Evolutionary conservation across 1,284 basidiomycete genomes (phyloP), one percentile per base, ranked within the genome.

Genomic region (Pseudozyma hubeiensis): DNA sequence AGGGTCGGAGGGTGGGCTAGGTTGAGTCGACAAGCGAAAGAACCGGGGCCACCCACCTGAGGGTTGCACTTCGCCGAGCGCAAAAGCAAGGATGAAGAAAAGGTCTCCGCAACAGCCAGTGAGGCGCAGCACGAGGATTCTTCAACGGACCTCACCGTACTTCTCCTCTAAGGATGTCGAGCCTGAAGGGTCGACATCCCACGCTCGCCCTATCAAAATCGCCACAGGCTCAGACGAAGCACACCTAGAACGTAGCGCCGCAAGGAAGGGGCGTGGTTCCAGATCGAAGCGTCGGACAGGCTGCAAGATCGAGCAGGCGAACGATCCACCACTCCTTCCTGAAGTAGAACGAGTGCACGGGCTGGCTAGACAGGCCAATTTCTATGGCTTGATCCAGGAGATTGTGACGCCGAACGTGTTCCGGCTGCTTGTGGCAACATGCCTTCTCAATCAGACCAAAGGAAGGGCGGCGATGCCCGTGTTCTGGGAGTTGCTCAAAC

Each of bases 321-420:
- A 19, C 5, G 45, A 33, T 7, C 11, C 31, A 0, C 11, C 16
- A 45, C 34, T 19, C 4, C n/a, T 37, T 1, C 14, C 53, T 3
- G 58, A 67, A 46, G 45, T 24, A 16, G 54, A 61, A 17, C 58
- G 64, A 35, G 62, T 70, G 6, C 67, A 70, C 33, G 67, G 62
- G 4, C 13, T 70, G 10, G 46, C 61, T 29, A 46, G 67, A 31
- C 54, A 56, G 34, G 50, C 31, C 43, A 64, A 56, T 19, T 74
- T 74, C 47, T 74, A 58, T 30, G 65, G 71, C 34, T 49, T 74
- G n/a, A 67, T 74, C 14, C 71, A 74, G 40, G 71, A 68, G 58
- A 46, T 74, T 6, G 61, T 74, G 6, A 58, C 65, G 5, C 65
- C 71, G 30, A 64, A 67, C 40, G 65, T 74, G 43, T 74, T 74